Percentiles rank a stretch among this genome's conserved stretches.
Evolutionary conservation across 495 filamentous ascomycete species (phyloP).

Genomic region (Filosporella fistucella): DNA sequence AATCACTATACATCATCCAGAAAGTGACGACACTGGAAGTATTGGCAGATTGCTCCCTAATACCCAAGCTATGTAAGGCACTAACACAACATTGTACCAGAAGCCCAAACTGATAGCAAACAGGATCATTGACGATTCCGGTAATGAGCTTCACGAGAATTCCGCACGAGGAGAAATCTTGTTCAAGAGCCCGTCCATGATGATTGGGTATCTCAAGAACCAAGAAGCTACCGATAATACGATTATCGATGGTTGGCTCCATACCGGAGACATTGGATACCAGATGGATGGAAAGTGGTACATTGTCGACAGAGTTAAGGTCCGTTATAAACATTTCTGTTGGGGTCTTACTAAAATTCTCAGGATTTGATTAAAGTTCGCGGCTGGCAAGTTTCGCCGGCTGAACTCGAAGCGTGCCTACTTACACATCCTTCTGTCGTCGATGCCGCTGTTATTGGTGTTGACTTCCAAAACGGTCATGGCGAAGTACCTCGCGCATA

Average conservation of each 20-base stretch:
- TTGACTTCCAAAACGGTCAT: conserved; percentile 50
- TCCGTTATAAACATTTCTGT: conserved; percentile 11
- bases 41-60: conserved; percentile 39
- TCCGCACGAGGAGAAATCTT: conserved; percentile 60
- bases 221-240: conserved; percentile 61
- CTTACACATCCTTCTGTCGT: conserved; percentile 62
- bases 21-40: conserved; percentile 34
- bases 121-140: conserved; percentile 25
- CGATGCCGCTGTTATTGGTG: conserved; percentile 77
- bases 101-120: not conserved
- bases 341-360: conserved; percentile 37
- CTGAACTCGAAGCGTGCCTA: conserved; percentile 77
- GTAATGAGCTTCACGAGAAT: conserved; percentile 28
- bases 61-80: conserved; percentile 5
- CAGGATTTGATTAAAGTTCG: conserved; percentile 80
- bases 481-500: conserved; percentile 65
- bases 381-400: conserved; percentile 82
- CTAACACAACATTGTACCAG: not conserved
- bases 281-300: conserved; percentile 68
- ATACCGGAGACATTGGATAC: conserved; percentile 88
- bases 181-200: conserved; percentile 60
- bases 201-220: conserved; percentile 73
- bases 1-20: conserved; percentile 6
- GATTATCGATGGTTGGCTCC: conserved; percentile 83
- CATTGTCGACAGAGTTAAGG: conserved; percentile 70